Evolutionary conservation across 306 rosid genomes (phyloP), one percentile per base, ranked within the genome.

Genomic region (Ormosia semicastrata): DNA sequence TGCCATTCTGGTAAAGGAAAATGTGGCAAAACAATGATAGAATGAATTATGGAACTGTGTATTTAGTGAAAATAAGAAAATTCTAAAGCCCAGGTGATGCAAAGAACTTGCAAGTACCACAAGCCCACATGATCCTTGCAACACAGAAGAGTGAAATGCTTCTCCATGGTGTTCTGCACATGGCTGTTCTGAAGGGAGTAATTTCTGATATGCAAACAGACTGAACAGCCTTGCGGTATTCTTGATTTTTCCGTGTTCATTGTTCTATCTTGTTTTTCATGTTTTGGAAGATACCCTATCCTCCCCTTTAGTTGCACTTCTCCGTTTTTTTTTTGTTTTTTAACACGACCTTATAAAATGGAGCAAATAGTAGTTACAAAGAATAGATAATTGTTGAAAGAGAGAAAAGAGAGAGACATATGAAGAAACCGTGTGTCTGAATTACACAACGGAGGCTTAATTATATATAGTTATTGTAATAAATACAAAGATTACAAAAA

Each of bases 11-110:
- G 57, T 80, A n/a, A 40, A 62, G 36, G 54, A 14, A 65, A 49
- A 69, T 59, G 62, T 69, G 32, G 70, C 63, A 73, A 64, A 73
- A 68, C 50, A 77, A 66, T 18, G 57, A 66, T 67, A 29, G 13
- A 53, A 66, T 29, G 46, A 49, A 62, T 49, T 71, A 54, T 47
- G 33, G 17, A 17, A 40, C 29, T 41, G 15, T 0, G 12, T 71
- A 41, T 71, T 69, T 62, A 29, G 15, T 53, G 66, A 85, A 5
- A 29, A 30, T 7, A 37, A 46, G 56, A 12, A 53, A 64, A 44
- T 50, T 46, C 49, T 58, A 17, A 33, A 60, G 39, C 47, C 34
- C 49, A 80, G 7, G 15, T 17, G 39, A 11, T 17, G 37, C 60
- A 30, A 40, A 64, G 53, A 44, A 54, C 36, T 73, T 62, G 73